Evolutionary conservation across 192 early-diverging fungal species (phyloP).

Genomic region (Coemansia sp.): DNA sequence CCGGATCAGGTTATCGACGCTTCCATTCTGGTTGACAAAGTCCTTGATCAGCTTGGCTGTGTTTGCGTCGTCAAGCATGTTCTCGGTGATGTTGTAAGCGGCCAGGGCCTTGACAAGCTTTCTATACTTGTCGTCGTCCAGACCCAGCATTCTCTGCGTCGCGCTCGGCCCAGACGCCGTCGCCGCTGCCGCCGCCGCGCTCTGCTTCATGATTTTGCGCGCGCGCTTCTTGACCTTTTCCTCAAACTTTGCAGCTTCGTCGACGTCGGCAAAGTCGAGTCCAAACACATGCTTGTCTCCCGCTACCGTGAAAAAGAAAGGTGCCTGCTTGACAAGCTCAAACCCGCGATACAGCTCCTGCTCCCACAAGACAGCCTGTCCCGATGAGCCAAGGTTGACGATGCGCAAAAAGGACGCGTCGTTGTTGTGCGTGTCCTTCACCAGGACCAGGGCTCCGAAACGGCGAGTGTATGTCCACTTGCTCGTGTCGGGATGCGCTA

Average conservation of each 20-base stretch:
- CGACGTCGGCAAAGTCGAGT: conserved; percentile 67
- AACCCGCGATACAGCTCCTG: conserved; percentile 76
- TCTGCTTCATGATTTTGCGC: conserved; percentile 15
- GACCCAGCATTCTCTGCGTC: conserved; percentile 65
- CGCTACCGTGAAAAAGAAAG: conserved; percentile 70
- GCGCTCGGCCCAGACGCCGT: conserved; percentile 46
- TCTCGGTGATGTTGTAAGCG: conserved; percentile 62
- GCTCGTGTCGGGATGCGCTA: conserved; percentile 63
- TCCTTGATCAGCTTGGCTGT: conserved; percentile 66
- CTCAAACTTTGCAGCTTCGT: conserved; percentile 63
- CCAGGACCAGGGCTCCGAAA: conserved; percentile 67
- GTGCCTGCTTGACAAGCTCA: conserved; percentile 59
- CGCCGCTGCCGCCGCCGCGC: conserved; percentile 16
- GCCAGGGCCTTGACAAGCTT: conserved; percentile 67
- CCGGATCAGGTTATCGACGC: conserved; percentile 53
- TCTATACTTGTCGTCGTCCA: conserved; percentile 66
- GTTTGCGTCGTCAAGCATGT: conserved; percentile 60
- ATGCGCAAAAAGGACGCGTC: conserved; percentile 65
- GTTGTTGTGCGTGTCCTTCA: conserved; percentile 63
- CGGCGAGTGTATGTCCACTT: conserved; percentile 68
- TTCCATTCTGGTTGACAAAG: conserved; percentile 66
- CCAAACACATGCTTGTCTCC: conserved; percentile 67
- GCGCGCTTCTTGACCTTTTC: conserved; percentile 56
- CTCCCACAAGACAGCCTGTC: conserved; percentile 70
- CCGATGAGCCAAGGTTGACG: conserved; percentile 57